Evolutionary conservation across 352 stramenopile genomes (phyloP), one percentile per base, ranked within the genome.

Genomic region (Phytophthora syringae): DNA sequence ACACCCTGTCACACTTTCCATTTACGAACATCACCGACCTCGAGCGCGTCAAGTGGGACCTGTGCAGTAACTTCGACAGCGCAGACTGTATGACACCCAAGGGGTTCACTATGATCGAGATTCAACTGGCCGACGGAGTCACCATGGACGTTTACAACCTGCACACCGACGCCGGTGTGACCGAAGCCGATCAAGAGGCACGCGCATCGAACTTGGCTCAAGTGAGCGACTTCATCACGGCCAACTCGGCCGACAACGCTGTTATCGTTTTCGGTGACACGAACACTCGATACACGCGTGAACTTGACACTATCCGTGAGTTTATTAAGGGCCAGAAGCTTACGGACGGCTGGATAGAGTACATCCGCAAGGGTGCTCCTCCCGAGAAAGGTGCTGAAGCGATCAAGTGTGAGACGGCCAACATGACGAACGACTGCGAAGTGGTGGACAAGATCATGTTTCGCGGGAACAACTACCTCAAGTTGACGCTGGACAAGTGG

Each of bases 391-490:
- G 71, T 7, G 40, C 67, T 1, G 53, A 73, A 18, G 75, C 75
- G 20, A n/a, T 83, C 16, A 65, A 58, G 42, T 80, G 75, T 34
- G 64, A 68, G 12, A 48, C 64, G 16, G 43, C 52, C 2, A 66
- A 56, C 39, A 72, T 74, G 30, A 74, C 66, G 15, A 71, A 80
- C 52, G 57, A 66, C 22, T 83, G 75, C 42, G 75, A 83, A 21
- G 72, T 80, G 30, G 75, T 83, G 5, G 75, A 80, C 72, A 83
- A 83, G 71, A 79, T 83, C 52, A 69, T 83, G 47, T 83, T 78
- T 52, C 75, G 72, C 18, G 66, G 75, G 47, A 83, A 75, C 72
- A 80, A 83, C 62, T 66, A 72, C 51, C 52, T 80, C 36, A 72
- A 43, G 9, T 61, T 79, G 47, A 72, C 70, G 3, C 44, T 77